Evolutionary conservation across 176 grass and related monocot species (phyloP), one percentile per base, ranked within the genome.

Genomic region (Otatea glauca): DNA sequence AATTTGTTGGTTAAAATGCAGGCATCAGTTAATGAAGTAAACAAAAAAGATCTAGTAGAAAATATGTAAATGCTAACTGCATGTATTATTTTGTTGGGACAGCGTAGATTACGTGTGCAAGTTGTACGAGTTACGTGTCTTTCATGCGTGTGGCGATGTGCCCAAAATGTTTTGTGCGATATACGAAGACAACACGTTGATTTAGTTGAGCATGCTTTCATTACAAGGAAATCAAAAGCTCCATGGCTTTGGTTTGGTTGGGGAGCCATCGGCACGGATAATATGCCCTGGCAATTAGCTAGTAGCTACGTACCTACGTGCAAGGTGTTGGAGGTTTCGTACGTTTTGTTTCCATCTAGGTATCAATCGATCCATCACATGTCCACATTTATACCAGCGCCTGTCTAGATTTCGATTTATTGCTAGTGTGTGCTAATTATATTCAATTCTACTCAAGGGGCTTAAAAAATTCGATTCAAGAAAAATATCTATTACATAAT

Each of bases 151-250:
- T 5, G 37, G 38, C 42, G 45, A 69, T 79, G 63, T 78, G 83
- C 25, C 66, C 43, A 72, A 72, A 80, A 55, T 34, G 43, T 86
- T 80, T 80, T 68, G 68, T 65, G 67, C 20, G 18, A 55, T 55
- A 55, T n/a, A n/a, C 0, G 53, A 8, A 55, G 18, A 21, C 69
- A 67, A 27, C 47, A 62, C 65, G 9, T 79, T 49, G 21, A 24
- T 66, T 65, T 54, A 66, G 37, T 76, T 34, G 62, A 58, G 61
- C 48, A n/a, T n/a, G n/a, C n/a, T 76, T 68, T 76, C 10, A 5
- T 41, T 49, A 58, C 37, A 76, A 68, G 82, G 65, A 68, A 41
- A 34, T 68, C 65, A 9, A 32, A 14, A 64, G 5, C 24, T 55
- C 24, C 44, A 45, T 12, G 24, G 13, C 16, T 48, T 48, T 48